A percentile compares a stretch with the other conserved stretches of the same genome.
Conservation (phyloP, 768 basidiomycete species). For the Pisolithus marmoratus region DNA sequence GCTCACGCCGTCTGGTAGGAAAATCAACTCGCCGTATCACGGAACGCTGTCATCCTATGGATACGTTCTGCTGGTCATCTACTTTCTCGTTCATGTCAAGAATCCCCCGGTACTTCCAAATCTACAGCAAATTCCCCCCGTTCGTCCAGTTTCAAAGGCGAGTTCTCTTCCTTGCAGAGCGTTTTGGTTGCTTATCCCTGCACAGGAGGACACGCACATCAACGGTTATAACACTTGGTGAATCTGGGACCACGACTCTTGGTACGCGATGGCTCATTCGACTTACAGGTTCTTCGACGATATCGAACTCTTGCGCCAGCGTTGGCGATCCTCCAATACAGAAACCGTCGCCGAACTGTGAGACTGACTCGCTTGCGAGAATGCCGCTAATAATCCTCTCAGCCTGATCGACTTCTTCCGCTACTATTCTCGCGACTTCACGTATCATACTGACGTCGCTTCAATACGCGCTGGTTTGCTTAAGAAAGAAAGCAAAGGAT, state of each 20-base stretch:
- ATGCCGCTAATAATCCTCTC: constrained; percentile 7
- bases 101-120: constrained; percentile 95
- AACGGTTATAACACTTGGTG: constrained; percentile 81
- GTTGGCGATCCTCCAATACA: constrained; percentile 91
- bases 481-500: constrained; percentile 90
- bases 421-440: constrained; percentile 91
- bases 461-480: constrained; percentile 86
- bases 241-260: constrained; percentile 10
- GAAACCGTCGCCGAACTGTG: constrained; percentile 93
- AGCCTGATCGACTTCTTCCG: constrained; percentile 98
- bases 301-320: constrained; percentile 82
- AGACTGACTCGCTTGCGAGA: constrained; percentile 21
- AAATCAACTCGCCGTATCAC: constrained; percentile 98
- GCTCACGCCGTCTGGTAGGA: constrained; percentile 39
- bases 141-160: constrained; percentile 80
- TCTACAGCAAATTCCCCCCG: constrained; percentile 89
- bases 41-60: constrained; percentile 97
- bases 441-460: constrained; percentile 85
- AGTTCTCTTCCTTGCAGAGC: constrained; percentile 10
- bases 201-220: constrained; percentile 74
- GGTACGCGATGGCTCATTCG: constrained; percentile 6
- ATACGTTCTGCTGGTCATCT: constrained; percentile 96
- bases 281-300: constrained; percentile 89
- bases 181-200: constrained; percentile 9
- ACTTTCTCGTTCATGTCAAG: constrained; percentile 97